phyloP scores from a whole-genome alignment of 495 filamentous ascomycete species.

The Bryoglossum gracile region DNA sequence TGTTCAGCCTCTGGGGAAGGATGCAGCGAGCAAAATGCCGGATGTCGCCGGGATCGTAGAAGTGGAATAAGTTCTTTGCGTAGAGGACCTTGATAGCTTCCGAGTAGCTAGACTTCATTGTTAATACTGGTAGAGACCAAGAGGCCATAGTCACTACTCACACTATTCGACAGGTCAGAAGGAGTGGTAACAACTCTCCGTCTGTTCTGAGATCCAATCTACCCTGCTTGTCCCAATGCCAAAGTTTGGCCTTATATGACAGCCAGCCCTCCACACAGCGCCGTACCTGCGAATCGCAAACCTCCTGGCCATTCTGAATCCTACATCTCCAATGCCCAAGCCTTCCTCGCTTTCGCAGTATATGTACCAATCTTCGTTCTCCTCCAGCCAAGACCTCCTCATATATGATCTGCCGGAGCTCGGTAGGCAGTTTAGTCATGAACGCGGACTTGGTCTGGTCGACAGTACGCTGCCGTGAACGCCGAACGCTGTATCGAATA shows the following conservation, averaged over 20 bases:
- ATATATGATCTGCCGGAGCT: constrained; percentile 15
- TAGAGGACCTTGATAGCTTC: constrained; percentile 17
- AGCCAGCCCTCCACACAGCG: constrained; percentile 20
- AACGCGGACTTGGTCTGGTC: constrained; percentile 7
- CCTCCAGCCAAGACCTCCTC: constrained; percentile 12
- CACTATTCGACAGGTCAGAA: constrained; percentile 16
- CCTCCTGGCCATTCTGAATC: constrained; percentile 9
- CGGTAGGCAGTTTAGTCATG: constrained; percentile 8
- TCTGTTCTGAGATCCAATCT: constrained; percentile 13
- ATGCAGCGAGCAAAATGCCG: constrained; percentile 14
- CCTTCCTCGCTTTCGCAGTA: constrained; percentile 14
- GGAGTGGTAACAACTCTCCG: constrained; percentile 10
- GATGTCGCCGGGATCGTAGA: constrained; percentile 21
- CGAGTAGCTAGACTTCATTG: constrained; percentile 15
- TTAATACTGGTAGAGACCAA: no score
- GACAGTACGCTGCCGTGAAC: constrained; percentile 14
- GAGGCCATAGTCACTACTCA: no score
- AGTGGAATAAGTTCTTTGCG: constrained; percentile 18
- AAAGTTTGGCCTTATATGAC: constrained; percentile 6
- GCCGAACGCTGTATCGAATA: constrained; percentile 14
- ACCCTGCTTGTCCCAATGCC: constrained; percentile 13
- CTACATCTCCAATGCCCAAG: constrained; percentile 21
- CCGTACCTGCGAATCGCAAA: constrained; percentile 6
- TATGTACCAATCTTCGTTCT: constrained; percentile 11
- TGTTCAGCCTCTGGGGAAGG: constrained; percentile 15